These are phyloP conservation scores for Vaccinium myrtillus DNA, from an alignment of 148 eudicot species.

Conservation along the genomic window DNA sequence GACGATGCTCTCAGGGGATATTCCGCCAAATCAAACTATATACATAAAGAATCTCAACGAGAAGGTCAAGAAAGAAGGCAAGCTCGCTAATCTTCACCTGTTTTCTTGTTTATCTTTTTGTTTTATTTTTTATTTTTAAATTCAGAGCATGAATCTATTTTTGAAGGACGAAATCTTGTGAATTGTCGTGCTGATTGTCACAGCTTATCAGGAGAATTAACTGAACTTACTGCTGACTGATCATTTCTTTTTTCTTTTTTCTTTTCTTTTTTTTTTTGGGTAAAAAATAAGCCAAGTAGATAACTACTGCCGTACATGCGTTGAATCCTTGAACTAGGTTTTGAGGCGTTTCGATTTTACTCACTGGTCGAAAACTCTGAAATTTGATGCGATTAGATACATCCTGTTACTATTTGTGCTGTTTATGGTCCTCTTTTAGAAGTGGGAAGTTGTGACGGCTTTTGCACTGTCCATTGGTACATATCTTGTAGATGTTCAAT, in stretches of 20 bases:
- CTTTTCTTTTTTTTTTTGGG: not conserved
- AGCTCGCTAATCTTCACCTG: not conserved
- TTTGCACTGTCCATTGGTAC: not conserved
- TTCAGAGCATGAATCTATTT: not conserved
- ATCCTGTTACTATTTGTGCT: not conserved
- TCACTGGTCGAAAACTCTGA: not conserved
- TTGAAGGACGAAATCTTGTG: not conserved
- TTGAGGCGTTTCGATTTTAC: not conserved
- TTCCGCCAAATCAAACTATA: slow-evolving; percentile 22
- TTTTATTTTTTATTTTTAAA: not conserved
- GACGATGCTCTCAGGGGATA: slow-evolving; percentile 20
- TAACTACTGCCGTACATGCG: not conserved
- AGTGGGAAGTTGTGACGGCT: not conserved
- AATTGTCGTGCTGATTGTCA: too few species aligned
- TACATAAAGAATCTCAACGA: slow-evolving; percentile 29
- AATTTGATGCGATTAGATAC: not conserved
- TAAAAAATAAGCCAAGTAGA: not conserved
- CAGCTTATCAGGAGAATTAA: not conserved
- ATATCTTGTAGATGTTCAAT: not conserved
- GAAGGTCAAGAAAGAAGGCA: slow-evolving; percentile 31
- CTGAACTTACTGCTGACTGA: not conserved
- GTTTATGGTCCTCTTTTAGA: not conserved
- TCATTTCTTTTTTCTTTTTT: too few species aligned
- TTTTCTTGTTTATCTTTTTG: not conserved
- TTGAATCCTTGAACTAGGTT: not conserved